Evolutionary conservation across 176 grass and related monocot species (phyloP).

Genomic region (Rhynchospora breviuscula): DNA sequence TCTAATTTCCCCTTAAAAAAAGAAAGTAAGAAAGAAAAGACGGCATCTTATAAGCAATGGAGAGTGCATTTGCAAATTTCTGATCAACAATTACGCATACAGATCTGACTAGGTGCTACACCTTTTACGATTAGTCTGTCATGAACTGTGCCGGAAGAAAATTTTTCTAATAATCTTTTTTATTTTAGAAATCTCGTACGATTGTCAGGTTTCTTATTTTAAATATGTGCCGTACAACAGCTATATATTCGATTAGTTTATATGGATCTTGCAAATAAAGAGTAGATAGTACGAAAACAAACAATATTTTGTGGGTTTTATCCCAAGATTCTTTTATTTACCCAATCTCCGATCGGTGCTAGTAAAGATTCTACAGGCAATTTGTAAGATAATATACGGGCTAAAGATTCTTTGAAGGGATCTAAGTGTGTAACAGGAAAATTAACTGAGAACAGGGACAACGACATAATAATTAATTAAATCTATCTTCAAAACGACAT

Average conservation of each 20-base stretch:
- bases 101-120: too few species aligned
- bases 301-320: background rate
- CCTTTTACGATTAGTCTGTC: too few species aligned
- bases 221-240: background rate
- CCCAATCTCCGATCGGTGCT: background rate
- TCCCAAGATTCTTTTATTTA: conserved; percentile 2
- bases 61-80: too few species aligned
- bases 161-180: too few species aligned
- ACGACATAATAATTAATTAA: too few species aligned
- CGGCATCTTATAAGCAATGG: too few species aligned
- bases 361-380: conserved; percentile 8
- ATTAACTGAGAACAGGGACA: background rate
- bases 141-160: too few species aligned
- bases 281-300: background rate
- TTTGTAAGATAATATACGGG: background rate
- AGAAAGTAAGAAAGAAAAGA: too few species aligned
- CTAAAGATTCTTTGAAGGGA: conserved; percentile 1
- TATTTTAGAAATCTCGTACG: too few species aligned
- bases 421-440: background rate
- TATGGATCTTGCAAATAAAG: background rate
- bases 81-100: too few species aligned
- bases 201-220: background rate
- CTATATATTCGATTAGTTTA: background rate
- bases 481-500: too few species aligned
- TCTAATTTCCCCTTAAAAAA: too few species aligned